Percentiles rank a stretch among this genome's conserved stretches.
phyloP scores from a whole-genome alignment of 495 filamentous ascomycete species.

The Chaetomidium leptoderma region DNA sequence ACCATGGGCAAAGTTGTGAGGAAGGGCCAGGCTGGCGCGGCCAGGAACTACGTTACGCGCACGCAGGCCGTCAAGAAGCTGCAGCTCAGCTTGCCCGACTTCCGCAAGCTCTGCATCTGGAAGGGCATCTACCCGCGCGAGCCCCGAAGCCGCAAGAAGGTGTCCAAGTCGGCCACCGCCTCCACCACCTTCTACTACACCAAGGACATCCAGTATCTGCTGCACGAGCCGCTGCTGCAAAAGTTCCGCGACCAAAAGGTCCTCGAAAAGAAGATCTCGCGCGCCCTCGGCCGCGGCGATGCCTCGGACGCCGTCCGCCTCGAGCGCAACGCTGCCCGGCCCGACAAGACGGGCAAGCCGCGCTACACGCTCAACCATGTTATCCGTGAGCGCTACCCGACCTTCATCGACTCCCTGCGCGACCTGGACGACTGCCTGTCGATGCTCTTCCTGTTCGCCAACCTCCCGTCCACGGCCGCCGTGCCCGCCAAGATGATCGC shows the following conservation, averaged over 20 bases:
- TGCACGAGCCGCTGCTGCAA: slow-evolving; percentile 90
- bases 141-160: slow-evolving; percentile 94
- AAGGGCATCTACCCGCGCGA: slow-evolving; percentile 98
- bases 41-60: slow-evolving; percentile 97
- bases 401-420: slow-evolving; percentile 88
- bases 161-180: slow-evolving; percentile 79
- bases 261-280: slow-evolving; percentile 91
- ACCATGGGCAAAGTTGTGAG: slow-evolving; percentile 88
- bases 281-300: slow-evolving; percentile 86
- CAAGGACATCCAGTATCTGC: slow-evolving; percentile 95
- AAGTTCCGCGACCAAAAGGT: slow-evolving; percentile 97
- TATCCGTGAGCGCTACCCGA: slow-evolving; percentile 96
- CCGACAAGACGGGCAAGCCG: slow-evolving; percentile 81
- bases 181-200: slow-evolving; percentile 98
- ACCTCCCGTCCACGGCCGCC: slow-evolving; percentile 79
- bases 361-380: slow-evolving; percentile 90
- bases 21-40: slow-evolving; percentile 88
- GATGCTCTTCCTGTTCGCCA: slow-evolving; percentile 95
- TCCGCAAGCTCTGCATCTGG: slow-evolving; percentile 96
- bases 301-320: slow-evolving; percentile 70
- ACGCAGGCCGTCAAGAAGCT: slow-evolving; percentile 96
- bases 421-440: slow-evolving; percentile 96
- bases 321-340: slow-evolving; percentile 57
- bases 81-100: slow-evolving; percentile 93
- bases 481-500: slow-evolving; percentile 91